Percentiles rank a stretch among this genome's conserved stretches.
Evolutionary conservation across 2,329 filamentous ascomycete genomes (phyloP).

Genomic region (Colletotrichum lini): DNA sequence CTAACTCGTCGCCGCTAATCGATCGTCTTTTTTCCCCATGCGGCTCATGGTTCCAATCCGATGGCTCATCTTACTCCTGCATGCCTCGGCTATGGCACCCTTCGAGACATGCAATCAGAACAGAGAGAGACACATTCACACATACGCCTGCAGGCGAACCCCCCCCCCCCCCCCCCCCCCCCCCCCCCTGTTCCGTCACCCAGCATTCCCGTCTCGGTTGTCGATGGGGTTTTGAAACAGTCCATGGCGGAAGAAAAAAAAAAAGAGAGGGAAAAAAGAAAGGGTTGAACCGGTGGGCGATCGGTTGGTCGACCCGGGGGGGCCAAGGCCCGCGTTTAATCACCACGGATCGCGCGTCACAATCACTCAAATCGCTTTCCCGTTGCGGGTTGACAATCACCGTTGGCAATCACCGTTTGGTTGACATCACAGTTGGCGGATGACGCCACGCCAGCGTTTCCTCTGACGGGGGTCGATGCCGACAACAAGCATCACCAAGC

Average conservation of each 20-base stretch:
- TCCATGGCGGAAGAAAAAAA: too few relatives aligned
- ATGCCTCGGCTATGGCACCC: constrained; percentile 24
- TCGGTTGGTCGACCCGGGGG: neutral
- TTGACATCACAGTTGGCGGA: neutral
- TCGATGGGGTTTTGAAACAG: constrained; percentile 23
- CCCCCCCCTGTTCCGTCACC: constrained; percentile 11
- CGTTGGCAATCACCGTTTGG: too few relatives aligned
- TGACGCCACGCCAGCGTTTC: constrained; percentile 21
- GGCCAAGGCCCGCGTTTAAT: constrained; percentile 24
- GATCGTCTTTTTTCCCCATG: neutral
- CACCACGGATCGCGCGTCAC: constrained; percentile 33
- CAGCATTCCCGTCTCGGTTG: constrained; percentile 27
- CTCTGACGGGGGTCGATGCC: neutral
- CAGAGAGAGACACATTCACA: constrained; percentile 19
- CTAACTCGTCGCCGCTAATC: too few relatives aligned
- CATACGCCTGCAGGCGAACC: constrained; percentile 1
- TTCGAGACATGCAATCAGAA: constrained; percentile 37
- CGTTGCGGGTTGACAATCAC: constrained; percentile 7
- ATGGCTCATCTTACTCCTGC: constrained; percentile 38
- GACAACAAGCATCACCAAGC: neutral
- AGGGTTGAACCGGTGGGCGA: neutral
- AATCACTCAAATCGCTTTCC: constrained; percentile 15
- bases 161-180: constrained; percentile 1
- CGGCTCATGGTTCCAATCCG: constrained; percentile 15
- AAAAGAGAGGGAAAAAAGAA: constrained; percentile 6